A percentile compares a stretch with the other conserved stretches of the same genome.
Evolutionary conservation across 1,139 yeast species (phyloP).

Genomic region (Sugiyamaella novakii): DNA sequence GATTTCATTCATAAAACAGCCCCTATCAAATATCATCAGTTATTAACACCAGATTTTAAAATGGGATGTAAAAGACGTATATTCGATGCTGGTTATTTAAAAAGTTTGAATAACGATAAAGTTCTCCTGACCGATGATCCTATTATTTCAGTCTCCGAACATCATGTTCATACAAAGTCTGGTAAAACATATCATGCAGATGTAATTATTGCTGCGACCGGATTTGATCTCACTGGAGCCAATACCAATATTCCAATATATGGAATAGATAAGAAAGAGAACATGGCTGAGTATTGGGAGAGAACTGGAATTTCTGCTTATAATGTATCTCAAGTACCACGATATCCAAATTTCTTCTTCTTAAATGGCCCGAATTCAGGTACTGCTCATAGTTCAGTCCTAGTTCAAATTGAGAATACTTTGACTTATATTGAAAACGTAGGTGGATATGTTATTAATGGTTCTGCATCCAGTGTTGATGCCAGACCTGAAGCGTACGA

Average conservation of each 20-base stretch:
- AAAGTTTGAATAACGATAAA: conserved; percentile 34
- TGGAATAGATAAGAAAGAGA: conserved; percentile 24
- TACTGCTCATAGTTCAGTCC: conserved; percentile 28
- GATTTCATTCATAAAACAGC: conserved; percentile 27
- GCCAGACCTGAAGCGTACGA: conserved; percentile 25
- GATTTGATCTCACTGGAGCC: conserved; percentile 25
- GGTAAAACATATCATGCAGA: conserved; percentile 35
- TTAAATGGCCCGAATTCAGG: conserved; percentile 28
- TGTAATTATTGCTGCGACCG: conserved; percentile 39
- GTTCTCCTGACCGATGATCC: conserved; percentile 33
- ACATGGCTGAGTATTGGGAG: conserved; percentile 23
- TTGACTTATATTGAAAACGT: conserved; percentile 24
- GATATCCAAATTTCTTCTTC: conserved; percentile 27
- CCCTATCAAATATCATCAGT: conserved; percentile 30
- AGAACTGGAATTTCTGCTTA: conserved; percentile 27
- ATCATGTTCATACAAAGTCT: conserved; percentile 29
- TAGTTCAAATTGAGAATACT: conserved; percentile 26
- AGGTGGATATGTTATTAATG: conserved; percentile 22
- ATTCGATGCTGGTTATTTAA: conserved; percentile 37
- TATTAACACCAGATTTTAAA: conserved; percentile 35
- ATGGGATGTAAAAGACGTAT: conserved; percentile 39
- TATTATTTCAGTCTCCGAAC: conserved; percentile 33
- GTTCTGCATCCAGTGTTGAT: conserved; percentile 24
- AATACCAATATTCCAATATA: conserved; percentile 17
- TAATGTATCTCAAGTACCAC: conserved; percentile 25